These are phyloP conservation scores for Gaeumannomyces tritici DNA, from an alignment of 2,329 filamentous ascomycete species.

Conservation along the genomic window DNA sequence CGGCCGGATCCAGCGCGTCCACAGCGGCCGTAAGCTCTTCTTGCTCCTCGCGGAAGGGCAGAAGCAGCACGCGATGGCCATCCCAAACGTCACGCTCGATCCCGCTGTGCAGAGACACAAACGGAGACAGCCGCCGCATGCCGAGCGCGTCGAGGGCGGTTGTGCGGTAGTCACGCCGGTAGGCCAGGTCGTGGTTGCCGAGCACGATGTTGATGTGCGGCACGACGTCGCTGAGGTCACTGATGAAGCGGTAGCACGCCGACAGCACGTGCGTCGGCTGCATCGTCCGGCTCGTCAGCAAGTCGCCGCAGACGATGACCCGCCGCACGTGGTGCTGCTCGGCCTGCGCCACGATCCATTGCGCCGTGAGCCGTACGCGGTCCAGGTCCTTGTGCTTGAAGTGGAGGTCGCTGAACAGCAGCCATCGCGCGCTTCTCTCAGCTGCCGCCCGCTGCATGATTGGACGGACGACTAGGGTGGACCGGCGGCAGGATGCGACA, in stretches of 20 bases:
- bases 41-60: conserved; percentile 24
- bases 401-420: conserved; percentile 22
- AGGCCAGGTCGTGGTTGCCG: conserved; percentile 24
- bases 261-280: conserved; percentile 20
- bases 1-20: conserved; percentile 9
- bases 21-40: conserved; percentile 15
- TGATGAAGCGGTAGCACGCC: conserved; percentile 21
- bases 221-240: conserved; percentile 14
- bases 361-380: conserved; percentile 16
- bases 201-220: conserved; percentile 21
- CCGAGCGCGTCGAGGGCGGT: conserved; percentile 20
- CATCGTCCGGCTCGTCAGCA: conserved; percentile 18
- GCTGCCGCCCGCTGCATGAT: not conserved
- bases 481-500: too few relatives aligned
- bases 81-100: conserved; percentile 16
- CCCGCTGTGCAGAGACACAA: conserved; percentile 15
- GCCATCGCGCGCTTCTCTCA: conserved; percentile 11
- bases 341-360: conserved; percentile 19
- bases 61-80: conserved; percentile 17
- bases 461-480: not conserved
- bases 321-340: conserved; percentile 13
- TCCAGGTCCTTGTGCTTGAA: conserved; percentile 20
- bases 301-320: conserved; percentile 21
- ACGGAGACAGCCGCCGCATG: conserved; percentile 14
- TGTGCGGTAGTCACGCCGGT: conserved; percentile 18